A percentile compares a stretch with the other conserved stretches of the same genome.
These are phyloP conservation scores for Hanseniaspora guilliermondii DNA, from an alignment of 805 yeast species.

Conservation along the genomic window DNA sequence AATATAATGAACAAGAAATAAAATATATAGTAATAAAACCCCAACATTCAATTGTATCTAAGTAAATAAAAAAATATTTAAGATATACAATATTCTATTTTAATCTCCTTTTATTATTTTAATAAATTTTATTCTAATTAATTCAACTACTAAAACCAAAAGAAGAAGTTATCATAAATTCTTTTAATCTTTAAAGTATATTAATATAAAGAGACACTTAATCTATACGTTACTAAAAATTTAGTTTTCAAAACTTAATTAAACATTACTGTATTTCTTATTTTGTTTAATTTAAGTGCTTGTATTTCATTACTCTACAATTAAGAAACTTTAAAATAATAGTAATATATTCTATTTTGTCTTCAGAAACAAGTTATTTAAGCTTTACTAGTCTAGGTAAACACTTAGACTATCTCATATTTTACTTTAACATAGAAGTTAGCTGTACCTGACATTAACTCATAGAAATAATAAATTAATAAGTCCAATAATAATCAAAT, in stretches of 20 bases:
- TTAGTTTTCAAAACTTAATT: background rate
- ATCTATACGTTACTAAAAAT: no score
- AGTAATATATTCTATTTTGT: background rate
- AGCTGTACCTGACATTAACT: background rate
- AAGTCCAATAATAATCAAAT: background rate
- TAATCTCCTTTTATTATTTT: no score
- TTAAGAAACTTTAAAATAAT: background rate
- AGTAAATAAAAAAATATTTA: no score
- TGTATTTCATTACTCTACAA: background rate
- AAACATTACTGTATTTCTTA: background rate
- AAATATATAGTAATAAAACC: no score
- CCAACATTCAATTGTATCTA: no score
- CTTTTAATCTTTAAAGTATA: no score
- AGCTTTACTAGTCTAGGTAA: background rate
- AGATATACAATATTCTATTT: no score
- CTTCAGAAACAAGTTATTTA: constrained; percentile 12
- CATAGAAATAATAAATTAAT: background rate
- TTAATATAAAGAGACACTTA: no score
- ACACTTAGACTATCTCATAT: background rate
- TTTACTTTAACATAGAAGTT: background rate
- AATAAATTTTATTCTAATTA: no score
- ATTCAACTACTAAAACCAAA: no score
- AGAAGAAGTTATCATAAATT: no score
- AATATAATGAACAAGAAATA: no score
- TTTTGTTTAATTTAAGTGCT: background rate